Base-by-base conservation (phyloP, 768 basidiomycete species). In the Trametopsis cervina region DNA sequence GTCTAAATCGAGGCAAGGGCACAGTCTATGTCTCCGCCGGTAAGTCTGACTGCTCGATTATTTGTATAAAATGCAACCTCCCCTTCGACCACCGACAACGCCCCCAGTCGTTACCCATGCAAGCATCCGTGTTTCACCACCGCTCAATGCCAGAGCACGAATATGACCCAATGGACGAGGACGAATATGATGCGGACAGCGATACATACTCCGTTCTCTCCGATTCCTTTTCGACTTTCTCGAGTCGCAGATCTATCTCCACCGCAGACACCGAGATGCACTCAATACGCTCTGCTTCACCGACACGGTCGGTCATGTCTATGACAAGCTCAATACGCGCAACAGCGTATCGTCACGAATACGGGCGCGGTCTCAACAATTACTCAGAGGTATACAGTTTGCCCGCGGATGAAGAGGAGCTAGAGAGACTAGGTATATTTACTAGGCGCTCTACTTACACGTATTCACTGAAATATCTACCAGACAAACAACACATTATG, bases 321-420 rank as follows among this genome's bases (percentile, higher is more conserved):
- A 60, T 87, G 59, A 80, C 81, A 0, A 80, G 75, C 56, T 83
- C 83, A 0, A 55, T 85, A 40, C 77, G 75, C 21, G 76, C 72
- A 13, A 70, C 74, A 27, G 74, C 78, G 1, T 81, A 79, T 64
- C 74, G 72, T 46, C 72, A 79, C 23, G 84, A 88, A 58, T 81
- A 77, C 49, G 87, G 86, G 0, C 72, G 87, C 36, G 74, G 70
- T 25, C 61, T 89, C 38, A 89, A 89, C 66, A 87, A 80, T 53
- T 83, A 84, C 54, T 89, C 87, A 1, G 84, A 89, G 39, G 74
- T 89, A 1, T 90, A 90, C 58, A 75, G 75, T 37, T 69, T 90
- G 22, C 85, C 88, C 11, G 88, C 85, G 22, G 88, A 89, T 53
- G 81, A 83, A 6, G 84, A 87, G 56, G 88, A 89, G 54, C 65